A percentile compares a stretch with the other conserved stretches of the same genome.
phyloP scores from a whole-genome alignment of 139 green algal genomes.

The Chlorella sp. region DNA sequence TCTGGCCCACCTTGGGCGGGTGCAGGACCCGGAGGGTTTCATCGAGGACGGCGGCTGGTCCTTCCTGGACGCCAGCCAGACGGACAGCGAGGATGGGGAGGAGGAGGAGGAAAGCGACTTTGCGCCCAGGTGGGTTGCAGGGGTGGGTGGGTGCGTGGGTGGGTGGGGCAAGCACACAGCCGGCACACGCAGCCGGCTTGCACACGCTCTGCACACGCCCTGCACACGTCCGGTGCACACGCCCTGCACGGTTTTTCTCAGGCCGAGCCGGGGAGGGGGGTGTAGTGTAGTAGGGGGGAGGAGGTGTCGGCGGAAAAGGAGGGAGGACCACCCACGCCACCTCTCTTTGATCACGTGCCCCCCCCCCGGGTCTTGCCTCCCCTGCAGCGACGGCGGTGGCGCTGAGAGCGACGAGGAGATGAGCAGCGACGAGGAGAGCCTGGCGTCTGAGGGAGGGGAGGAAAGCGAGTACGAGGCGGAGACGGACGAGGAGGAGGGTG shows the following conservation, averaged over 20 bases:
- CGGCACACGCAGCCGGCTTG: too few relatives aligned
- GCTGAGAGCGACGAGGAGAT: conserved; percentile 60
- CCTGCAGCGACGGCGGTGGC: conserved; percentile 57
- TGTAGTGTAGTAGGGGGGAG: not conserved
- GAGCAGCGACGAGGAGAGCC: conserved; percentile 49
- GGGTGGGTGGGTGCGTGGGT: not conserved
- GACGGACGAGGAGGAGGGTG: conserved; percentile 73
- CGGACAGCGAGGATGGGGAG: conserved; percentile 79
- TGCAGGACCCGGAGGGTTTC: conserved; percentile 89
- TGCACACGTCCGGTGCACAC: too few relatives aligned
- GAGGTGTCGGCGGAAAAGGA: not conserved
- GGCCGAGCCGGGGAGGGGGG: too few relatives aligned
- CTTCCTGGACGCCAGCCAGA: conserved; percentile 95
- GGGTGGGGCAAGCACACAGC: not conserved
- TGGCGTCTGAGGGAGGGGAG: conserved; percentile 58
- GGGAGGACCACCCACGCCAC: not conserved
- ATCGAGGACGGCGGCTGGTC: conserved; percentile 93
- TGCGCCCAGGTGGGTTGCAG: conserved; percentile 37
- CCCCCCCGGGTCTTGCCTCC: not conserved
- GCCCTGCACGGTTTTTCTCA: too few relatives aligned
- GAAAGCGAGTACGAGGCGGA: conserved; percentile 63
- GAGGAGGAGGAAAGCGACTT: conserved; percentile 82
- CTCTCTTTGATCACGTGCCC: not conserved
- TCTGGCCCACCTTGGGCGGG: not conserved
- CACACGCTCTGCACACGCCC: too few relatives aligned